Evolutionary conservation across 1,284 basidiomycete genomes (phyloP), one percentile per base, ranked within the genome.

Genomic region (Albatrellus sp.): DNA sequence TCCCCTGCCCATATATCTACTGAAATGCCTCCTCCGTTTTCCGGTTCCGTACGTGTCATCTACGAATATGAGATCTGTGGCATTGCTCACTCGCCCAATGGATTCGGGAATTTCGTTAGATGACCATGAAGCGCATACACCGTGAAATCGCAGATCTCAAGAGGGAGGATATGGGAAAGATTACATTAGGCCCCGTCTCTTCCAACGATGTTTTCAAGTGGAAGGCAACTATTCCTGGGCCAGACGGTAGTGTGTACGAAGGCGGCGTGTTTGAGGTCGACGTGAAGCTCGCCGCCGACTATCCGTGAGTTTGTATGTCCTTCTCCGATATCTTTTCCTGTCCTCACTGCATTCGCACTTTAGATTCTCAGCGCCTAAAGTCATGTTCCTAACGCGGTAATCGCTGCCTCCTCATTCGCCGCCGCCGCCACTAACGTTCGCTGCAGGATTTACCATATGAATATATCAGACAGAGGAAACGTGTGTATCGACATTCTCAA

Each of bases 361-460:
- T 38, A 91, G 90, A 4, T 92, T 92, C 66, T 79, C 85, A 12
- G 85, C 90, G 1, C 90, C 90, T 2, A 79, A 77, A 54, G 75
- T 90, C 31, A 65, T 71, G 12, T 90, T 92, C 61, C 68, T 73
- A 46, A 93, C 90, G 1, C 66, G 79, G 80, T 80, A 54, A 48
- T 73, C 57, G 19, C 30, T 1, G 5, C 10, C 13, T n/a, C 6
- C 33, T 34, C 16, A 20, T 37, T 40, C 34, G 7, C 33, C 20
- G 2, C 1, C n/a, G 12, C 14, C 37, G 13, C 5, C 19, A 42
- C 35, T 36, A 10, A 32, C n/a, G 19, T n/a, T 24, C 30, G 43
- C 37, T 16, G 17, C 37, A 89, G 86, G 56, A 89, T 92, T 59
- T 92, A 92, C 58, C 90, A 93, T 57, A 92, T 91, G 83, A 93